phyloP scores from a whole-genome alignment of 768 basidiomycete genomes.

The Auricularia sp. region DNA sequence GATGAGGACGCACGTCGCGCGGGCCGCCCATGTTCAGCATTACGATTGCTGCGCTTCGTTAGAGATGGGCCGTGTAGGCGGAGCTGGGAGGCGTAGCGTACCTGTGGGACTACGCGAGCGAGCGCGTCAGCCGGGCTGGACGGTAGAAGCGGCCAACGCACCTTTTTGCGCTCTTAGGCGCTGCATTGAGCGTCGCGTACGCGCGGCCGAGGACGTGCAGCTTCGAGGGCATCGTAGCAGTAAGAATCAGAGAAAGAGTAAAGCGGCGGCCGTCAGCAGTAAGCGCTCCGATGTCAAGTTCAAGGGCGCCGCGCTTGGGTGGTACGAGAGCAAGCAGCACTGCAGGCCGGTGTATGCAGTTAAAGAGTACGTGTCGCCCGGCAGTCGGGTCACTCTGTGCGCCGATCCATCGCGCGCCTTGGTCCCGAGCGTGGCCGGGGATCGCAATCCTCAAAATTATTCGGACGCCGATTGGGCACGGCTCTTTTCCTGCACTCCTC shows the following conservation, averaged over 20 bases:
- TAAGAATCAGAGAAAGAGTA: no score
- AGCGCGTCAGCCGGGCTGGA: background rate
- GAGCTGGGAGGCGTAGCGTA: background rate
- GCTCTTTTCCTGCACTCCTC: no score
- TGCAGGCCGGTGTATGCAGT: background rate
- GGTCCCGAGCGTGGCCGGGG: no score
- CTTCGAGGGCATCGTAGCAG: background rate
- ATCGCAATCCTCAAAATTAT: no score
- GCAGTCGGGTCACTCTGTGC: no score
- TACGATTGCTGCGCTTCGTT: conserved; percentile 52
- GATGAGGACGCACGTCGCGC: conserved; percentile 51
- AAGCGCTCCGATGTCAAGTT: no score
- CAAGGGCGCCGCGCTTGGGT: no score
- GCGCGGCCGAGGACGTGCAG: background rate
- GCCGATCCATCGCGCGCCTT: no score
- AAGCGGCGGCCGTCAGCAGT: no score
- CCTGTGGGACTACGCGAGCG: background rate
- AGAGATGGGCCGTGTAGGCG: background rate
- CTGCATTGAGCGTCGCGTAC: background rate
- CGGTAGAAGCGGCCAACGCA: background rate
- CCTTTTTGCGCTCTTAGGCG: background rate
- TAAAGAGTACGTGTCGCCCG: background rate
- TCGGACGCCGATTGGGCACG: no score
- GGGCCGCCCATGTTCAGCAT: conserved; percentile 99
- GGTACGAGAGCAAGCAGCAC: background rate